These are phyloP conservation scores for Candida krabiensis DNA, from an alignment of 805 yeast genomes.

Conservation along the genomic window DNA sequence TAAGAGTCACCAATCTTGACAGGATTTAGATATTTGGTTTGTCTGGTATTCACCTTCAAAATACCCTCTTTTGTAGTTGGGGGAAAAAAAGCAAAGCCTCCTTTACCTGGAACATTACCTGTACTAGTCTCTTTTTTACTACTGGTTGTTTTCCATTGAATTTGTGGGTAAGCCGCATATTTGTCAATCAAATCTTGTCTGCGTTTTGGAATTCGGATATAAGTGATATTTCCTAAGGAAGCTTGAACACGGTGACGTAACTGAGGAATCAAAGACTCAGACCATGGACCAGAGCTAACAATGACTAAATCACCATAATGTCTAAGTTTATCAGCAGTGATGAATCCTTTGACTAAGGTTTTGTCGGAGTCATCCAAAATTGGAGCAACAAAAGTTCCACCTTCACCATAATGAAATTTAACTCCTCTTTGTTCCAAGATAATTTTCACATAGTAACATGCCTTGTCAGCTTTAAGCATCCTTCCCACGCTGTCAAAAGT, in stretches of 20 bases:
- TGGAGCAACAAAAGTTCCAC: constrained; percentile 13
- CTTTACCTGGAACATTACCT: constrained; percentile 11
- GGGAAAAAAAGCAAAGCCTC: constrained; percentile 19
- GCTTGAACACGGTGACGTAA: constrained; percentile 19
- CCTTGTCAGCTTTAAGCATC: constrained; percentile 21
- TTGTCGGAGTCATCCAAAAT: constrained; percentile 4
- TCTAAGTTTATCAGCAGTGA: constrained; percentile 23
- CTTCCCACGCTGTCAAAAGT: constrained; percentile 19
- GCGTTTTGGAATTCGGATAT: constrained; percentile 20
- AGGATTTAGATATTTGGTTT: constrained; percentile 13
- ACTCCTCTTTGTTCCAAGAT: constrained; percentile 20
- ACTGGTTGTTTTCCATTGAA: constrained; percentile 16
- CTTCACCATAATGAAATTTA: constrained; percentile 17
- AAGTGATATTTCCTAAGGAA: constrained; percentile 20
- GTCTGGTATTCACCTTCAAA: constrained; percentile 16
- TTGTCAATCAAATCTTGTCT: constrained; percentile 24
- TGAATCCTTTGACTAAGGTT: constrained; percentile 20
- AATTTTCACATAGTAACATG: constrained; percentile 16
- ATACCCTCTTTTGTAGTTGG: constrained; percentile 17
- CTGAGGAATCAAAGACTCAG: constrained; percentile 18
- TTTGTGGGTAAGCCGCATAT: constrained; percentile 23
- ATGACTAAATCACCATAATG: constrained; percentile 22
- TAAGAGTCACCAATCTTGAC: constrained; percentile 6
- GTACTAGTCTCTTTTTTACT: constrained; percentile 16
- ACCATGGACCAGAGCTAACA: constrained; percentile 24